Percentiles rank a stretch among this genome's conserved stretches.
Conservation (phyloP, 305 asterid species). For the Plantago lanceolata region DNA sequence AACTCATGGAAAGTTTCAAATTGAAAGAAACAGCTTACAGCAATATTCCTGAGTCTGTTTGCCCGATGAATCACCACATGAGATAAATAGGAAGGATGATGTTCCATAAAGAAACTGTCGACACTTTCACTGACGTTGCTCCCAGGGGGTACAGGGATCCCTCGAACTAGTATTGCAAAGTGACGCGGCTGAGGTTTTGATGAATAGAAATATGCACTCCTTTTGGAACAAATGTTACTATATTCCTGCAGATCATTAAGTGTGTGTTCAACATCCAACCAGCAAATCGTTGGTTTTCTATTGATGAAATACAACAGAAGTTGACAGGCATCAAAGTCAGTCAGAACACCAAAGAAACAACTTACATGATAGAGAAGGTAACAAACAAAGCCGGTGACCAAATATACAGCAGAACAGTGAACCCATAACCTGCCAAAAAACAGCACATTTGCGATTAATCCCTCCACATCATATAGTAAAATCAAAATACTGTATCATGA, state of each 20-base stretch:
- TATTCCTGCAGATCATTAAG: slow-evolving; percentile 63
- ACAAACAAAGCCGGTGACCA: slow-evolving; percentile 86
- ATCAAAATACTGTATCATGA: background rate
- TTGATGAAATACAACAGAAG: no score
- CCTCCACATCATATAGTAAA: background rate
- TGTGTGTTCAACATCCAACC: slow-evolving; percentile 5
- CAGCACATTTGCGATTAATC: background rate
- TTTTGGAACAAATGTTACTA: slow-evolving; percentile 59
- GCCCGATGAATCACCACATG: slow-evolving; percentile 70
- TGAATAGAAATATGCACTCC: slow-evolving; percentile 63
- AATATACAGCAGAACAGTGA: slow-evolving; percentile 79
- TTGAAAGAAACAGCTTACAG: slow-evolving; percentile 40
- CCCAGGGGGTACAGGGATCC: slow-evolving; percentile 71
- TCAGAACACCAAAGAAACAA: slow-evolving; percentile 23
- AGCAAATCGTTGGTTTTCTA: no score
- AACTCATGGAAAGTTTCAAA: no score
- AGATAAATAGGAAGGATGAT: slow-evolving; percentile 82
- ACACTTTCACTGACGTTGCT: slow-evolving; percentile 62
- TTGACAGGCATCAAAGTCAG: background rate
- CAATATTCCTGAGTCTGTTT: slow-evolving; percentile 60
- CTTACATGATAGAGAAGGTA: slow-evolving; percentile 89
- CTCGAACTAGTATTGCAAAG: slow-evolving; percentile 80
- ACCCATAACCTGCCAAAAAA: slow-evolving; percentile 79
- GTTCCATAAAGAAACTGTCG: slow-evolving; percentile 67
- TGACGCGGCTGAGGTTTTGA: slow-evolving; percentile 71